Evolutionary conservation across 495 filamentous ascomycete species (phyloP).

Genomic region (Cryomyces minteri): DNA sequence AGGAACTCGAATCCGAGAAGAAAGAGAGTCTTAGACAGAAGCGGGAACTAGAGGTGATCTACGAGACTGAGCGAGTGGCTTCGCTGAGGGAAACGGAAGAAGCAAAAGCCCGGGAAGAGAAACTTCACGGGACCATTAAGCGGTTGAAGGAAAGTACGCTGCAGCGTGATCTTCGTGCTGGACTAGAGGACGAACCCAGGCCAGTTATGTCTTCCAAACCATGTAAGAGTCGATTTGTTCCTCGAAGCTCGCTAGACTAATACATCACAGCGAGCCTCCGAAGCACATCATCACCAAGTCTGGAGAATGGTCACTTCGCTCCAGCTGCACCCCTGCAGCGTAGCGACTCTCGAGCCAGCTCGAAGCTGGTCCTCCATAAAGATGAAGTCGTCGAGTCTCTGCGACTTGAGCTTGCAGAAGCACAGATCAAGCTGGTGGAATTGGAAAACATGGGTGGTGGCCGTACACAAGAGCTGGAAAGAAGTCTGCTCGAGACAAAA

Average conservation of each 20-base stretch:
- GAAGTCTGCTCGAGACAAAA: conserved; percentile 67
- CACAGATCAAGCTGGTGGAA: conserved; percentile 89
- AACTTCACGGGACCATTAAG: conserved; percentile 74
- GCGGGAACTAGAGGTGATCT: conserved; percentile 74
- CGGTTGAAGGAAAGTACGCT: conserved; percentile 73
- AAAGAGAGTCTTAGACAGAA: conserved; percentile 60
- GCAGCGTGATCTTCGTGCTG: conserved; percentile 42
- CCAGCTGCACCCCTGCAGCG: conserved; percentile 67
- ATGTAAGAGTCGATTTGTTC: too few species aligned
- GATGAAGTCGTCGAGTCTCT: conserved; percentile 90
- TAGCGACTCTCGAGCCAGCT: conserved; percentile 68
- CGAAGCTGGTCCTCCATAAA: conserved; percentile 78
- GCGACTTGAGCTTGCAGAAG: conserved; percentile 78
- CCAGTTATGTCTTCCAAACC: too few species aligned
- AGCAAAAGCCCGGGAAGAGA: conserved; percentile 63
- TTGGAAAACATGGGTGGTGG: conserved; percentile 83
- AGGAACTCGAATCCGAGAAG: conserved; percentile 61
- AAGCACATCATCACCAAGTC: conserved; percentile 24
- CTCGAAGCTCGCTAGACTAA: conserved; percentile 1
- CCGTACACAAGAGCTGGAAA: conserved; percentile 70
- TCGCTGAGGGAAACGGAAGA: conserved; percentile 86
- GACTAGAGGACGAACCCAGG: conserved; percentile 36
- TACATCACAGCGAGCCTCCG: conserved; percentile 13
- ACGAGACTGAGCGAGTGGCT: conserved; percentile 73
- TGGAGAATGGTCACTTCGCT: conserved; percentile 44